Base-by-base conservation (phyloP, 495 filamentous ascomycete genomes). In the Annulohypoxylon bovei region DNA sequence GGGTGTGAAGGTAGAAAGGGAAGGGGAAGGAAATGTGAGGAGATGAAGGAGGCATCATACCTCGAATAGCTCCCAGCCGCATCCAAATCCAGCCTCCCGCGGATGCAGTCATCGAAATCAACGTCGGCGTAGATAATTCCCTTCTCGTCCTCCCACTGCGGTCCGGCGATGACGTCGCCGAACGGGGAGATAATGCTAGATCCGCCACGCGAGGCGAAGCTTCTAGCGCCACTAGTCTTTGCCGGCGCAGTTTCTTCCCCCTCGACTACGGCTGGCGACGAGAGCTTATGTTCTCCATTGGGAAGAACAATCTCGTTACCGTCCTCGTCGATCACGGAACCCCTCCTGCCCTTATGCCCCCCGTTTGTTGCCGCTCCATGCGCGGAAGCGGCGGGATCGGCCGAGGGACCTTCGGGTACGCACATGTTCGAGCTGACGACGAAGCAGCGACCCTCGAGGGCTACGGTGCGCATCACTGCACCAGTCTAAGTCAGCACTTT, bases 361-460 rank as follows among this genome's bases (percentile, higher is more conserved):
- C 16, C 44, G 28, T 39, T 30, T 33, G 40, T n/a, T 37, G 46
- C 40, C 1, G 25, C 22, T 27, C 68, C 57, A 6, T 40, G 40
- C 25, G 60, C 16, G 16, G 40, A 11, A 16, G 55, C 20, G n/a
- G 20, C 55, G 28, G 14, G 4, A 4, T 28, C 42, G 14, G 5
- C 18, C 1, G 12, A 3, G 53, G 22, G 7, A 0, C 44, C 42
- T 8, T 69, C 59, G 6, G 79, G 85, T 2, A 93, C 86, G 73
- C 91, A 95, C 80, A 97, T 94, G 76, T 97, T 98, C 9, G 91
- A 88, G 65, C 88, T 92, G 1, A 98, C 79, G n/a, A 98, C 93
- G 66, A 94, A 93, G 54, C 92, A 91, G 25, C 95, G 83, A 6
- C 93, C 91, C 75, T 98, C 95, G 46, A 86, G 83, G 1, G 88